Conservation (phyloP, 2,329 filamentous ascomycete genomes). For the Trichoderma pleuroti region DNA sequence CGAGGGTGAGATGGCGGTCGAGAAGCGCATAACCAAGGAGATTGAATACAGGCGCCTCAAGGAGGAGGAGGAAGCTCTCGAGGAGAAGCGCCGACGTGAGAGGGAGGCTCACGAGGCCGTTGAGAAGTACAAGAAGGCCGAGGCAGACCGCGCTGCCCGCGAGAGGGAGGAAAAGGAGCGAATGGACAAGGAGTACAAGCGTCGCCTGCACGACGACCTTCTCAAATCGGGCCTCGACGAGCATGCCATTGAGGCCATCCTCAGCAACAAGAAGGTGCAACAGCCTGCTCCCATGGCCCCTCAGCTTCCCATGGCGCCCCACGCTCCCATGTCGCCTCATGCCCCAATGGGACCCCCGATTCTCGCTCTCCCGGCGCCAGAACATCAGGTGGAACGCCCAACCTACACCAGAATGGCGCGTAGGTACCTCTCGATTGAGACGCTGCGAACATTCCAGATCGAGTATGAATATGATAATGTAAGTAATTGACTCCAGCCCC, state of each 20-base stretch:
- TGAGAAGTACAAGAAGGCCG: conserved; percentile 47
- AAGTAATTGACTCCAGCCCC: conserved; percentile 28
- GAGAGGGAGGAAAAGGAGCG: conserved; percentile 48
- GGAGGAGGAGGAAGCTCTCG: conserved; percentile 32
- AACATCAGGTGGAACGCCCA: conserved; percentile 36
- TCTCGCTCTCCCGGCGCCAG: conserved; percentile 21
- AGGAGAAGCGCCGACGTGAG: conserved; percentile 30
- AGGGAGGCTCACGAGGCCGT: conserved; percentile 33
- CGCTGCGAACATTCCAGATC: conserved; percentile 51
- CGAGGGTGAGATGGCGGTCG: neutral
- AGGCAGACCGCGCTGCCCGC: conserved; percentile 45
- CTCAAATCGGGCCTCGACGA: conserved; percentile 57
- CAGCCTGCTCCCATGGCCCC: conserved; percentile 3
- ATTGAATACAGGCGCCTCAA: conserved; percentile 41
- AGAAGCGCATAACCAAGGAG: conserved; percentile 28
- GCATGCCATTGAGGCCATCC: conserved; percentile 55
- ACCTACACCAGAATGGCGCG: conserved; percentile 64
- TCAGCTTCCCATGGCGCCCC: neutral
- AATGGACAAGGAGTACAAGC: conserved; percentile 52
- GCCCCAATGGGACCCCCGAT: neutral
- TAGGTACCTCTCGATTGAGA: conserved; percentile 60
- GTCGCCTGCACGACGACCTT: conserved; percentile 55
- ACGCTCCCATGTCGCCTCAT: conserved; percentile 6
- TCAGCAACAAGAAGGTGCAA: conserved; percentile 53
- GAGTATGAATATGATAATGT: conserved; percentile 58